Evolutionary conservation across 2,329 filamentous ascomycete genomes (phyloP).

Genomic region (Cladosporium oxysporum): DNA sequence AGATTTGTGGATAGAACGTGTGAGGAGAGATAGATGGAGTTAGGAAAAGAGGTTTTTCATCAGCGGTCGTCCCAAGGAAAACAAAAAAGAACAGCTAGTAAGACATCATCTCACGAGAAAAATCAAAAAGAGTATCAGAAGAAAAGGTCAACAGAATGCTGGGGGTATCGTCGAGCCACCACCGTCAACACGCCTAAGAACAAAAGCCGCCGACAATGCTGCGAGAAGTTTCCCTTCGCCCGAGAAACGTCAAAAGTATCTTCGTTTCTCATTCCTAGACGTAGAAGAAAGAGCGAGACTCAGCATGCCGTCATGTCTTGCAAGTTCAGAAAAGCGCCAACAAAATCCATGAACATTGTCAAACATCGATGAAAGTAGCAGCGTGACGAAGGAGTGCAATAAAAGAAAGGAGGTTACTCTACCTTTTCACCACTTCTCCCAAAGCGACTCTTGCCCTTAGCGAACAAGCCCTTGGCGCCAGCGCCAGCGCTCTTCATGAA

Average conservation of each 20-base stretch:
- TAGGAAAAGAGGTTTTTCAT: conserved; percentile 16
- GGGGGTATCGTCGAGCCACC: conserved; percentile 18
- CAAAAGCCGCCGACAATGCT: background rate
- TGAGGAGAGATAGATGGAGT: conserved; percentile 11
- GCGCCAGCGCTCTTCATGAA: conserved; percentile 83
- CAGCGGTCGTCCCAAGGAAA: conserved; percentile 17
- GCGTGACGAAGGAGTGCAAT: conserved; percentile 21
- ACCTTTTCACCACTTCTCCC: conserved; percentile 70
- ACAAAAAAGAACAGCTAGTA: conserved; percentile 19
- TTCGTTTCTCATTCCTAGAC: conserved; percentile 22
- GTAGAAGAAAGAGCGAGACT: conserved; percentile 22
- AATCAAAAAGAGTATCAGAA: conserved; percentile 18
- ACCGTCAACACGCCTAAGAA: conserved; percentile 15
- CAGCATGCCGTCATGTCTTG: conserved; percentile 27
- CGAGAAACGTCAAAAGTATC: background rate
- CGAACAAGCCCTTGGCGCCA: conserved; percentile 86
- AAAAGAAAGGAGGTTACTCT: conserved; percentile 66
- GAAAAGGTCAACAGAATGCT: conserved; percentile 2
- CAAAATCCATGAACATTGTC: background rate
- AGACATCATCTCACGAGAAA: background rate
- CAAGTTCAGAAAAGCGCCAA: background rate
- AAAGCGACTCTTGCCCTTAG: conserved; percentile 86
- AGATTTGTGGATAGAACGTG: background rate
- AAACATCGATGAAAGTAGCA: background rate
- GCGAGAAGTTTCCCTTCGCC: background rate